Percentiles rank a stretch among this genome's conserved stretches.
Conservation (phyloP, 805 yeast genomes). For the Saccharomycopsis oosterbeekiorum region DNA sequence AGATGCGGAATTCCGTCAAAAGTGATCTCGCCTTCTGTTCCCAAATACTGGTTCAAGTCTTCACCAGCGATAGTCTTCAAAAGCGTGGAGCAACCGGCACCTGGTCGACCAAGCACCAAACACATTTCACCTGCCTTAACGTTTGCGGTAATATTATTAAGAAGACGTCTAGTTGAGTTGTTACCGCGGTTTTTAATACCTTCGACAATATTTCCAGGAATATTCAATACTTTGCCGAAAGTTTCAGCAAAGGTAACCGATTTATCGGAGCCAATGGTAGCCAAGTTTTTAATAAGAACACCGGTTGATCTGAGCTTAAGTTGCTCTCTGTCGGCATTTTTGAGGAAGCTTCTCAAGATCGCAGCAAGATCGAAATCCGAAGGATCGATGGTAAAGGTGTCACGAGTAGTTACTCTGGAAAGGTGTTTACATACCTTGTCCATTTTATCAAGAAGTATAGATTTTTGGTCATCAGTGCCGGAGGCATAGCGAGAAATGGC, state of each 20-base stretch:
- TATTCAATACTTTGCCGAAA: conserved; percentile 22
- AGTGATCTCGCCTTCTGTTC: conserved; percentile 31
- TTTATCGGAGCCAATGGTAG: conserved; percentile 41
- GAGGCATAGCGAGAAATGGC: background rate
- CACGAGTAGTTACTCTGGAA: conserved; percentile 15
- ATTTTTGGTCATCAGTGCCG: background rate
- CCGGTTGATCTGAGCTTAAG: conserved; percentile 27
- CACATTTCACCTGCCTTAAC: conserved; percentile 43
- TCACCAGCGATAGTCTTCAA: conserved; percentile 40
- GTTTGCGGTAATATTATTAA: conserved; percentile 34
- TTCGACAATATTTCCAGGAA: conserved; percentile 10
- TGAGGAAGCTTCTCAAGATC: conserved; percentile 30
- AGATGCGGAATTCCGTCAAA: conserved; percentile 41
- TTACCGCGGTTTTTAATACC: conserved; percentile 23
- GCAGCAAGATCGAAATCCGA: conserved; percentile 33
- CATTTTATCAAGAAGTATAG: conserved; percentile 2
- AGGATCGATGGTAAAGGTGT: conserved; percentile 23
- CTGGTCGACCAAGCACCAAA: conserved; percentile 47
- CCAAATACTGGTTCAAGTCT: conserved; percentile 27
- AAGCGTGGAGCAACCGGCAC: conserved; percentile 55
- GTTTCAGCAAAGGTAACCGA: conserved; percentile 44
- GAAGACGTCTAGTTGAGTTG: conserved; percentile 26
- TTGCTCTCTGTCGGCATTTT: conserved; percentile 12
- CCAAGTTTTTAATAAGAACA: conserved; percentile 34
- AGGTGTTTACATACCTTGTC: conserved; percentile 10